These are phyloP conservation scores for Bretziella fagacearum DNA, from an alignment of 2,329 filamentous ascomycete genomes.

Conservation along the genomic window DNA sequence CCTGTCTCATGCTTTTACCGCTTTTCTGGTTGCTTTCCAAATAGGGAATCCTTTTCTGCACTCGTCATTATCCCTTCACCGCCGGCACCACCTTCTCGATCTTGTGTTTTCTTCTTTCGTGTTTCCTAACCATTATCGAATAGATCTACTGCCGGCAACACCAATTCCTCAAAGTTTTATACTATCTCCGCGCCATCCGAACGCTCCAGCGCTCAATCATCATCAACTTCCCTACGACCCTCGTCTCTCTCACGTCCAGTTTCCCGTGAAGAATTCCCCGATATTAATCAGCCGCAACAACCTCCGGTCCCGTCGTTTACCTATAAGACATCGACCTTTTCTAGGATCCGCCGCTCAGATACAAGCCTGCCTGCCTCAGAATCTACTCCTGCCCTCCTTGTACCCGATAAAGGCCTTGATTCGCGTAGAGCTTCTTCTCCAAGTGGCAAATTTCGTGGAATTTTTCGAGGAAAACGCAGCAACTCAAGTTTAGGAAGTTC, in stretches of 20 bases:
- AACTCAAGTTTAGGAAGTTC: conserved; percentile 19
- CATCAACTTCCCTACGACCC: conserved; percentile 1
- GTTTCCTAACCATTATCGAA: conserved; percentile 14
- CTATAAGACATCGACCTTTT: conserved; percentile 10
- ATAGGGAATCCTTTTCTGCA: conserved; percentile 13
- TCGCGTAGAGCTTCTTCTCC: conserved; percentile 45
- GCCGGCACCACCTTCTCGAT: conserved; percentile 13
- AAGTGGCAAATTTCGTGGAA: conserved; percentile 52
- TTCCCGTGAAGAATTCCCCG: conserved; percentile 2
- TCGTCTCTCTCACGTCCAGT: conserved; percentile 6
- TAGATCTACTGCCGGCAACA: conserved; percentile 6
- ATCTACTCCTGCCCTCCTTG: conserved; percentile 21
- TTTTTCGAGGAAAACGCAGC: conserved; percentile 44
- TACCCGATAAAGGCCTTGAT: conserved; percentile 28
- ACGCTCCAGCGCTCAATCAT: conserved; percentile 5
- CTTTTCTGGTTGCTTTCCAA: conserved; percentile 15
- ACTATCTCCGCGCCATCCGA: conserved; percentile 11
- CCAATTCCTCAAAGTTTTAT: conserved; percentile 8
- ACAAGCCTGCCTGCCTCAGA: not conserved
- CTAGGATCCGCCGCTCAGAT: conserved; percentile 7
- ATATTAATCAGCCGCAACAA: not conserved
- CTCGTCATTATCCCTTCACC: too few relatives aligned
- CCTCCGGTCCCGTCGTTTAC: conserved; percentile 7
- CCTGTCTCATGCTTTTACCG: not conserved
- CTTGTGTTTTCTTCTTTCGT: conserved; percentile 15